A percentile compares a stretch with the other conserved stretches of the same genome.
phyloP scores from a whole-genome alignment of 495 filamentous ascomycete species.

The Lentithecium fluviatile region DNA sequence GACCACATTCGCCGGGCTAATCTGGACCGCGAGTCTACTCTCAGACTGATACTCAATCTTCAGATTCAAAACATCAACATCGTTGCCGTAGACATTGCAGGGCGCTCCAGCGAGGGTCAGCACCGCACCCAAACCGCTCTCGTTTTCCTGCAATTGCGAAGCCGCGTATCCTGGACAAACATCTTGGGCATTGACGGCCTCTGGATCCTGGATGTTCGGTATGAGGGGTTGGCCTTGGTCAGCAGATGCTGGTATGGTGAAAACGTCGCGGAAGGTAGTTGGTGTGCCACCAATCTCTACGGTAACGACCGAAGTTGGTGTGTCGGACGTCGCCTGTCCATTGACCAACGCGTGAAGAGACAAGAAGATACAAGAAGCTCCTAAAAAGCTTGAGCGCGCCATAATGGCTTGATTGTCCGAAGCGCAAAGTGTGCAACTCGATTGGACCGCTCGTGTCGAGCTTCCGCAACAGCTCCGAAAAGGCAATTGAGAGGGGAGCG shows the following conservation, averaged over 20 bases:
- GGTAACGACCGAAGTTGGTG: constrained; percentile 3
- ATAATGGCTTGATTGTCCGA: constrained; percentile 15
- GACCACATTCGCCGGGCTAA: constrained; percentile 59
- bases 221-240: constrained; percentile 59
- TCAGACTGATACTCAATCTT: constrained; percentile 58
- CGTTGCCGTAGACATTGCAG: constrained; percentile 63
- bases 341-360: constrained; percentile 7
- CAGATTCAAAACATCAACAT: constrained; percentile 57
- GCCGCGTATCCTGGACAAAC: constrained; percentile 66
- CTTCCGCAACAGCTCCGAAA: no score
- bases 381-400: constrained; percentile 14
- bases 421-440: neutral
- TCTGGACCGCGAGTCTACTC: constrained; percentile 54
- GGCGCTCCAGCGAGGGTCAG: constrained; percentile 55
- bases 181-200: constrained; percentile 68
- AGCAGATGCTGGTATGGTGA: constrained; percentile 58
- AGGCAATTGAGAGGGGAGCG: no score
- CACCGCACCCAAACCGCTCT: constrained; percentile 53
- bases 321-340: constrained; percentile 25
- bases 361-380: constrained; percentile 6
- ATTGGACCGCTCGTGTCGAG: no score
- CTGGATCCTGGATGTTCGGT: constrained; percentile 70
- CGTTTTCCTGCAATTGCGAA: constrained; percentile 49
- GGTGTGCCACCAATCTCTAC: constrained; percentile 9
- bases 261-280: constrained; percentile 36